A percentile compares a stretch with the other conserved stretches of the same genome.
These are phyloP conservation scores for Macrolepiota fuliginosa DNA, from an alignment of 768 basidiomycete genomes.

Conservation along the genomic window DNA sequence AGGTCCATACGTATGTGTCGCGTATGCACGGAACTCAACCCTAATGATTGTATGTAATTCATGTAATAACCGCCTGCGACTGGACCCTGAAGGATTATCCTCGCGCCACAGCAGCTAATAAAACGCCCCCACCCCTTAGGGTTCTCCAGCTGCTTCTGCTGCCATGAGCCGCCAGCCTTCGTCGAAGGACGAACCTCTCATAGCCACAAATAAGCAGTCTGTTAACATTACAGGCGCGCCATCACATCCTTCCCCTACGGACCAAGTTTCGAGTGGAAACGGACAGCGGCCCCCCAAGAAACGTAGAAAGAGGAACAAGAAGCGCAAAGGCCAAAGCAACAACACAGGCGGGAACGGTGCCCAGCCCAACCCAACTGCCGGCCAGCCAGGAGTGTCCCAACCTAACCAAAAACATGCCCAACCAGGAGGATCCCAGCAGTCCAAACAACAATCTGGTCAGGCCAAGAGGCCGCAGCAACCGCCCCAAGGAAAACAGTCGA, in stretches of 20 bases:
- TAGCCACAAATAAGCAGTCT: not conserved
- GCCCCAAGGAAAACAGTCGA: not conserved
- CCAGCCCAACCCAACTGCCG: not conserved
- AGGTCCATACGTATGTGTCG: too few species aligned
- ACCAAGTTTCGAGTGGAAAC: not conserved
- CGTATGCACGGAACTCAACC: too few species aligned
- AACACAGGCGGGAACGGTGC: not conserved
- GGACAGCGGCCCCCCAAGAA: not conserved
- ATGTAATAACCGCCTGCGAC: too few species aligned
- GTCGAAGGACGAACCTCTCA: not conserved
- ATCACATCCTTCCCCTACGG: not conserved
- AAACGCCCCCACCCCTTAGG: not conserved
- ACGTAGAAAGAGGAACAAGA: not conserved
- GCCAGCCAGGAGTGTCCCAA: not conserved
- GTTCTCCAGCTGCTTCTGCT: not conserved
- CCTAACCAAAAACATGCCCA: too few species aligned
- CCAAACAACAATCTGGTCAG: not conserved
- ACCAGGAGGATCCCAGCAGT: not conserved
- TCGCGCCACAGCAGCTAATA: not conserved
- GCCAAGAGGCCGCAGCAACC: not conserved
- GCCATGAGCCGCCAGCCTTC: not conserved
- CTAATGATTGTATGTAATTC: too few species aligned
- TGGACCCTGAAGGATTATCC: not conserved
- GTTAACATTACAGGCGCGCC: not conserved
- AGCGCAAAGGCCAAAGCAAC: not conserved